A percentile compares a stretch with the other conserved stretches of the same genome.
Evolutionary conservation across 768 basidiomycete genomes (phyloP).

Genomic region (Kwoniella sp.): DNA sequence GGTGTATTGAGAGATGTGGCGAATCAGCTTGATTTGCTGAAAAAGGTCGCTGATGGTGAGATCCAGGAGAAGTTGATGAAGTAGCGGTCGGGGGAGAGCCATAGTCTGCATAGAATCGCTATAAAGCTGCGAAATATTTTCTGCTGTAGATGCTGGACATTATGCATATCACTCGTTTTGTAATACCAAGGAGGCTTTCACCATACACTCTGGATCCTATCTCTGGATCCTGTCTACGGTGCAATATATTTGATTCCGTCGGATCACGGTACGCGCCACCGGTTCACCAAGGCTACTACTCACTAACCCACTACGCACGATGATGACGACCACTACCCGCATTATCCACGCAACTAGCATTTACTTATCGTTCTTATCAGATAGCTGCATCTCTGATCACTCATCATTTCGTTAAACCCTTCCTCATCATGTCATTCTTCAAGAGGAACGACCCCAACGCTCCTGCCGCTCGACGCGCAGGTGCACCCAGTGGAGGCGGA

Average conservation of each 20-base stretch:
- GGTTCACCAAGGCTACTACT: not conserved
- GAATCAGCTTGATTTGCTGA: constrained; percentile 79
- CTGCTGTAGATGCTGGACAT: constrained; percentile 1
- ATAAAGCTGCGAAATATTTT: not conserved
- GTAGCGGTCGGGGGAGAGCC: not conserved
- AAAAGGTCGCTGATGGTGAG: constrained; percentile 76
- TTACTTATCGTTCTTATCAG: not conserved
- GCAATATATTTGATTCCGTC: constrained; percentile 5
- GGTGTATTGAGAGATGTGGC: constrained; percentile 82
- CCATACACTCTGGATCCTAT: too few relatives aligned
- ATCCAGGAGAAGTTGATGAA: constrained; percentile 41
- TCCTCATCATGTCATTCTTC: constrained; percentile 48
- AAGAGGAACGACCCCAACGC: constrained; percentile 47
- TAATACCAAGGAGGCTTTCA: too few relatives aligned
- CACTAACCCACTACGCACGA: too few relatives aligned
- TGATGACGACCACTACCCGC: constrained; percentile 2
- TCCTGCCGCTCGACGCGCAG: constrained; percentile 42
- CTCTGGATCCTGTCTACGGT: too few relatives aligned
- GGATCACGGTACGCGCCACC: constrained; percentile 14
- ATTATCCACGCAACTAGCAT: not conserved
- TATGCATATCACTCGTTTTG: not conserved
- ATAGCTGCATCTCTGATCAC: not conserved
- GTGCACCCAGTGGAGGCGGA: constrained; percentile 16
- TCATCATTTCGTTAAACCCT: not conserved
- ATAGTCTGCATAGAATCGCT: not conserved